phyloP scores from a whole-genome alignment of 1,139 yeast species.

The Wickerhamomyces sp. region DNA sequence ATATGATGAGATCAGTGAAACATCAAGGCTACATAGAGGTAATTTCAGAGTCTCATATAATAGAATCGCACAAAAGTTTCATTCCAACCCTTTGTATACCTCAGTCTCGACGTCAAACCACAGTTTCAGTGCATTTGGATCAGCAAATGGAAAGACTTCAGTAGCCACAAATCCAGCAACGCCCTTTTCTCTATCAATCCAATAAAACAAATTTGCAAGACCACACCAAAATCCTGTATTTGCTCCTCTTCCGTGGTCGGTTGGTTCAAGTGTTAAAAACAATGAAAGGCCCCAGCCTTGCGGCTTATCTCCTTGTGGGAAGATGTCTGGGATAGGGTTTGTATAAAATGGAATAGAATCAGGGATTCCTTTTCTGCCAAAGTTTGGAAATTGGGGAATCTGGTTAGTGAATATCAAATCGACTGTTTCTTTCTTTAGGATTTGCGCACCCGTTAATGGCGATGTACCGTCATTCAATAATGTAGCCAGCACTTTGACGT shows the following conservation, averaged over 20 bases:
- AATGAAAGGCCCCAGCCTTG: slow-evolving; percentile 24
- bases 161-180: slow-evolving; percentile 30
- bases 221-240: slow-evolving; percentile 33
- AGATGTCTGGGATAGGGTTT: slow-evolving; percentile 13
- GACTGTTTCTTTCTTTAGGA: slow-evolving; percentile 27
- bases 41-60: too few relatives aligned
- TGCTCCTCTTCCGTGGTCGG: slow-evolving; percentile 29
- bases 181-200: slow-evolving; percentile 32
- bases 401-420: slow-evolving; percentile 19
- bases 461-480: slow-evolving; percentile 32
- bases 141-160: slow-evolving; percentile 29
- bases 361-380: slow-evolving; percentile 8
- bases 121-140: slow-evolving; percentile 20
- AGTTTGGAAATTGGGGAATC: slow-evolving; percentile 16
- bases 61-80: too few relatives aligned
- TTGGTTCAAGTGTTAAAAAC: slow-evolving; percentile 13
- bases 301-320: slow-evolving; percentile 16
- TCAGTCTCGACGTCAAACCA: slow-evolving; percentile 23
- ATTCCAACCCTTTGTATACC: slow-evolving; percentile 15
- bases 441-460: slow-evolving; percentile 25
- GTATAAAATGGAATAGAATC: slow-evolving; percentile 8
- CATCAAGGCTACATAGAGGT: too few relatives aligned
- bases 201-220: slow-evolving; percentile 30
- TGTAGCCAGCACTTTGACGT: slow-evolving; percentile 29
- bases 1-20: too few relatives aligned